Percentiles rank a stretch among this genome's conserved stretches.
phyloP scores from a whole-genome alignment of 495 filamentous ascomycete genomes.

The Pyronema domesticum region DNA sequence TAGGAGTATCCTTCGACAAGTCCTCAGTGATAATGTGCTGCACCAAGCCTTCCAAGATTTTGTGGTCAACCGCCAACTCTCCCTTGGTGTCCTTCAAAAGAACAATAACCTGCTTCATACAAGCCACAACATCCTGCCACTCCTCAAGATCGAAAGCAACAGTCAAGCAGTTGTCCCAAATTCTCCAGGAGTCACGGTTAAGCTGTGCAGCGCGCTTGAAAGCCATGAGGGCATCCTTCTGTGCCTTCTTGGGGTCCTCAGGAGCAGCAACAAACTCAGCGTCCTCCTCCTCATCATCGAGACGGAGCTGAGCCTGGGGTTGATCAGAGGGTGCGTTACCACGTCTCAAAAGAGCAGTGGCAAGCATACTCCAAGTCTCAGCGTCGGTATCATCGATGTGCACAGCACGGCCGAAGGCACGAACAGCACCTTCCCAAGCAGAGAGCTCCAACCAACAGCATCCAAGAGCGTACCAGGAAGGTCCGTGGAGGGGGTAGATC shows the following conservation, averaged over 20 bases:
- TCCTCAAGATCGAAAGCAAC: conserved; percentile 58
- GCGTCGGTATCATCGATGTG: conserved; percentile 73
- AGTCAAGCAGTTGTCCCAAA: conserved; percentile 89
- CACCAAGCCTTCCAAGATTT: conserved; percentile 52
- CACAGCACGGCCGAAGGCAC: conserved; percentile 66
- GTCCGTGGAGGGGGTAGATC: conserved; percentile 61
- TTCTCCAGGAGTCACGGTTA: conserved; percentile 66
- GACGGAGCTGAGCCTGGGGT: conserved; percentile 6
- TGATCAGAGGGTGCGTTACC: conserved; percentile 5
- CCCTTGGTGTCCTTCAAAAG: conserved; percentile 48
- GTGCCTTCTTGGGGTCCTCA: conserved; percentile 33
- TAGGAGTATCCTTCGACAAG: conserved; percentile 8
- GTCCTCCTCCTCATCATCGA: conserved; percentile 29
- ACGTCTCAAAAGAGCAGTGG: conserved; percentile 51
- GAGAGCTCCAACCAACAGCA: conserved; percentile 67
- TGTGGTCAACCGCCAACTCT: conserved; percentile 59
- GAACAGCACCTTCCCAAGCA: conserved; percentile 61
- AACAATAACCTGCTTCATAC: conserved; percentile 53
- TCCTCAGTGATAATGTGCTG: conserved; percentile 40
- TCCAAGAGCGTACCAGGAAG: conserved; percentile 76
- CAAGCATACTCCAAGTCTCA: conserved; percentile 87
- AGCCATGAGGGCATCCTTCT: conserved; percentile 57
- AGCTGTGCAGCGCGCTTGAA: conserved; percentile 68
- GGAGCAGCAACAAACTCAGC: conserved; percentile 18
- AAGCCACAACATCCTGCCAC: conserved; percentile 54